Evolutionary conservation across 1,139 yeast species (phyloP), one percentile per base, ranked within the genome.

Genomic region (Debaryomyces sp.): DNA sequence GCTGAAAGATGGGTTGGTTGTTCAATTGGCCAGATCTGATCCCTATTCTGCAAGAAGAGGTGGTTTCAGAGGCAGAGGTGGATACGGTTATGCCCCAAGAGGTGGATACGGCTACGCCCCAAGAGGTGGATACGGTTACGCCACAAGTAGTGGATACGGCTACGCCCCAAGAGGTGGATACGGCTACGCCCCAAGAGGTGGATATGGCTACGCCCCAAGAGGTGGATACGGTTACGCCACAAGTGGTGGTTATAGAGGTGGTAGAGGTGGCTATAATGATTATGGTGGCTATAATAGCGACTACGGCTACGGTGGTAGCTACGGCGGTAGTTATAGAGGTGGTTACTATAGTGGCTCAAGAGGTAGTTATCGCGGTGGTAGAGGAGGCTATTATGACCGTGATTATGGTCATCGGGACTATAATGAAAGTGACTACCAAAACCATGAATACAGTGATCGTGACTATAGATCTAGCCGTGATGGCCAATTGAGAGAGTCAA

Each of bases 21-120:
- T 82, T 30, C 85, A 82, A 64, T 67, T 79, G 63, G 87, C 88
- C 18, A 76, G 78, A 59, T 79, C 81, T 12, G 84, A 77, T 58
- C 86, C 82, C 33, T 77, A 66, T 58, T 69, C 73, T 35, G 59
- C 66, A 18, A 71, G 77, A 13, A 70, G 72, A 30, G 43, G 43
- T 21, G 43, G 43, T 8, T 41, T 64, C 21, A 30, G 55, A 34
- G 48, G 46, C 39, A 27, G 44, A 48, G 77, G 76, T 3, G 52
- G 35, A 17, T 27, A 27, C 3, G 30, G 57, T 17, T 49, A 42
- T 17, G 51, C 56, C 10, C 44, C 48, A 6, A 70, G 71, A 8
- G 41, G 41, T 6, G 30, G 41, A 10, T 39, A 64, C 15, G 22
- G 55, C 26, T 32, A 32, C 18, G 46, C 48, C 1, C 45, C 44